A percentile compares a stretch with the other conserved stretches of the same genome.
phyloP scores from a whole-genome alignment of 306 rosid species.

The Mimosa bimucronata region DNA sequence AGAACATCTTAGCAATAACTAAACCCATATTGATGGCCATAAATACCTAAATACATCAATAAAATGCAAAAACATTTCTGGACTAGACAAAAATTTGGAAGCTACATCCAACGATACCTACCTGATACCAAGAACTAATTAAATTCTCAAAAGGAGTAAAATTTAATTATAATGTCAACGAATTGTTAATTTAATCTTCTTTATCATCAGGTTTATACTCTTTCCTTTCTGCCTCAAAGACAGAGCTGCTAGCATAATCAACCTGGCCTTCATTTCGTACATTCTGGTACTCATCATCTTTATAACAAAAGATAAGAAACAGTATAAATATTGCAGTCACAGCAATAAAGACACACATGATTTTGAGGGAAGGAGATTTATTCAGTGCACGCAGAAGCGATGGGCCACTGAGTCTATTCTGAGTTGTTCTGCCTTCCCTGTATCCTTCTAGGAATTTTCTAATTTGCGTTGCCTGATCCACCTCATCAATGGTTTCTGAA shows the following conservation, averaged over 20 bases:
- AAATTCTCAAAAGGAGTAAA: slow-evolving; percentile 26
- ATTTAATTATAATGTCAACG: slow-evolving; percentile 22
- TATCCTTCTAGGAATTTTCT: slow-evolving; percentile 78
- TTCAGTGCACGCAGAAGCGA: slow-evolving; percentile 49
- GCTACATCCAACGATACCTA: background rate
- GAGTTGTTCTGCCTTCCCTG: slow-evolving; percentile 71
- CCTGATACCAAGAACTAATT: background rate
- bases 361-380: slow-evolving; percentile 58
- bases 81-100: background rate
- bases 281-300: slow-evolving; percentile 53
- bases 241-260: slow-evolving; percentile 53
- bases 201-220: slow-evolving; percentile 73
- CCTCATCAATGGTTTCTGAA: slow-evolving; percentile 61
- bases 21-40: background rate
- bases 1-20: background rate
- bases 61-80: background rate
- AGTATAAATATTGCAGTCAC: slow-evolving; percentile 57
- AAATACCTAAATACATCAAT: background rate
- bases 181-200: slow-evolving; percentile 62
- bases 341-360: slow-evolving; percentile 62
- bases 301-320: slow-evolving; percentile 47
- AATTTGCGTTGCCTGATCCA: slow-evolving; percentile 76
- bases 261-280: slow-evolving; percentile 48
- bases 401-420: slow-evolving; percentile 54
- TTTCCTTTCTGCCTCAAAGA: slow-evolving; percentile 49